A percentile compares a stretch with the other conserved stretches of the same genome.
Conservation (phyloP, 225 moss, liverwort and hornwort species). For the Pseudisothecium myosuroides region DNA sequence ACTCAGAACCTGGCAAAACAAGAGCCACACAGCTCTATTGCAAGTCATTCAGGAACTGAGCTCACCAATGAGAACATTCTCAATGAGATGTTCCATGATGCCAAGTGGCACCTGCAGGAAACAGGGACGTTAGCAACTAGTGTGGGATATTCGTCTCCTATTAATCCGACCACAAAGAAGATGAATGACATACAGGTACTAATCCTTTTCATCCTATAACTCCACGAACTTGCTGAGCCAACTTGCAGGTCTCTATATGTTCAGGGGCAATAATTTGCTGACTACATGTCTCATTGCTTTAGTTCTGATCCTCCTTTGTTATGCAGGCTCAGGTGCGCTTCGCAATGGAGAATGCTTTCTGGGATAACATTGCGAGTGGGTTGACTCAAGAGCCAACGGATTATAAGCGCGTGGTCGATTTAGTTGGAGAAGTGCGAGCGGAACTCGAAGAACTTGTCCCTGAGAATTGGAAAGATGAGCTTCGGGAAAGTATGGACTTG, state of each 20-base stretch:
- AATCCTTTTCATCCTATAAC: neutral
- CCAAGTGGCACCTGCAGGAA: conserved; percentile 49
- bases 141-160: neutral
- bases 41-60: conserved; percentile 13
- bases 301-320: neutral
- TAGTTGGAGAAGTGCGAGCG: conserved; percentile 76
- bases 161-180: conserved; percentile 7
- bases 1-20: neutral
- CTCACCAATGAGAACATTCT: conserved; percentile 73
- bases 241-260: neutral
- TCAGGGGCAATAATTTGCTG: neutral
- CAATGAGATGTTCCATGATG: conserved; percentile 88
- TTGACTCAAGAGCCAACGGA: conserved; percentile 60
- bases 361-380: conserved; percentile 78
- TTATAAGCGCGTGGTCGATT: conserved; percentile 64
- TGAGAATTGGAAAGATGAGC: conserved; percentile 81
- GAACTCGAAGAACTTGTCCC: conserved; percentile 80
- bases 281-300: neutral
- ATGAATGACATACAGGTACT: conserved; percentile 54
- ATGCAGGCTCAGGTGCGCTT: conserved; percentile 60
- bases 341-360: conserved; percentile 86
- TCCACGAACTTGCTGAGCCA: neutral
- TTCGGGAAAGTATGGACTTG: conserved; percentile 87
- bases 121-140: neutral
- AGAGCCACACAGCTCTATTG: neutral